Conservation (phyloP, 768 basidiomycete genomes). For the Multifurca ochricompacta region DNA sequence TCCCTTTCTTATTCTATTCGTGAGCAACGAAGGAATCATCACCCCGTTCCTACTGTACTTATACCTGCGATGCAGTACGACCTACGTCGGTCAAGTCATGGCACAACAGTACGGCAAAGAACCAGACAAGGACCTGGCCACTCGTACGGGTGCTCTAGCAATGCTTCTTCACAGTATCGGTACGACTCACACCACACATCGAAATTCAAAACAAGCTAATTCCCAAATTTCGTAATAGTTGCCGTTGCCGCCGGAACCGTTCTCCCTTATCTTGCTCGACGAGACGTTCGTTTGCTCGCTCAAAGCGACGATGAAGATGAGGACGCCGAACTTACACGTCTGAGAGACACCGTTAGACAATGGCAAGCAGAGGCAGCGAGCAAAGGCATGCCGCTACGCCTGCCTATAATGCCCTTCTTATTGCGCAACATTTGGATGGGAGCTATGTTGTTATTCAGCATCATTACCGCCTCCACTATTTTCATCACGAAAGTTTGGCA, state of each 20-base stretch:
- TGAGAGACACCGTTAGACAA: slow-evolving; percentile 60
- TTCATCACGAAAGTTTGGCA: slow-evolving; percentile 75
- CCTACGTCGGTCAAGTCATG: slow-evolving; percentile 93
- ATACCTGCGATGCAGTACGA: slow-evolving; percentile 47
- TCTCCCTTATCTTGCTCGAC: slow-evolving; percentile 72
- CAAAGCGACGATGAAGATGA: slow-evolving; percentile 64
- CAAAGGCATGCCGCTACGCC: slow-evolving; percentile 61
- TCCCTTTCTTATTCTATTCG: slow-evolving; percentile 93
- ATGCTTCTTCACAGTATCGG: slow-evolving; percentile 88
- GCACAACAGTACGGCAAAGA: slow-evolving; percentile 65
- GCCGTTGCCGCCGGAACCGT: slow-evolving; percentile 77
- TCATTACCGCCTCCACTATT: slow-evolving; percentile 78
- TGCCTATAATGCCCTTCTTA: slow-evolving; percentile 87
- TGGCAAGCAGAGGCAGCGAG: slow-evolving; percentile 84
- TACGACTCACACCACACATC: slow-evolving; percentile 30
- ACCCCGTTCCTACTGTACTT: slow-evolving; percentile 4
- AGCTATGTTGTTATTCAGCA: slow-evolving; percentile 70
- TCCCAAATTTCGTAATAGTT: slow-evolving; percentile 39
- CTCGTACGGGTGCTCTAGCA: slow-evolving; percentile 78
- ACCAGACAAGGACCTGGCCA: slow-evolving; percentile 78
- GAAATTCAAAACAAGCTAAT: slow-evolving; percentile 11
- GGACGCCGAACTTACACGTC: slow-evolving; percentile 62
- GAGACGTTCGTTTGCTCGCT: slow-evolving; percentile 73
- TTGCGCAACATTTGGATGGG: slow-evolving; percentile 92
- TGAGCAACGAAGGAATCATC: slow-evolving; percentile 30